phyloP scores from a whole-genome alignment of 495 filamentous ascomycete genomes.

The Chaetomium cochliodes region DNA sequence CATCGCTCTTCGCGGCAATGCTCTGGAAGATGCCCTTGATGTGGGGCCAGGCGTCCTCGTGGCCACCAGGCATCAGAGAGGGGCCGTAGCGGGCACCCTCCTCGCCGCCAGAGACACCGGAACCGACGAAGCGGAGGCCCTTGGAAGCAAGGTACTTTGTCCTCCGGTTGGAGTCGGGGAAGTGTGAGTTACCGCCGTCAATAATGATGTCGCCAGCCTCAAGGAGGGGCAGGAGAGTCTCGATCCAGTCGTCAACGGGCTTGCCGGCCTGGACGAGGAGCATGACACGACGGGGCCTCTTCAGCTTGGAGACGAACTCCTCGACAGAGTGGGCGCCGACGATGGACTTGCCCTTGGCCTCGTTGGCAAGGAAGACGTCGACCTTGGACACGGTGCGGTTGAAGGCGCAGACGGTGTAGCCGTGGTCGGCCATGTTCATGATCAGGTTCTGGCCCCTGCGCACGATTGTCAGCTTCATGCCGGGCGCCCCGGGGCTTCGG shows the following conservation, averaged over 20 bases:
- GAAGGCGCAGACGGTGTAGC: slow-evolving; percentile 93
- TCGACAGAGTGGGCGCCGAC: slow-evolving; percentile 90
- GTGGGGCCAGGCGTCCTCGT: slow-evolving; percentile 96
- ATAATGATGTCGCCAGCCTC: slow-evolving; percentile 98
- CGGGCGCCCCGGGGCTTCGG: slow-evolving; percentile 12
- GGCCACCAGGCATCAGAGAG: slow-evolving; percentile 97
- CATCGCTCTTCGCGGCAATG: slow-evolving; percentile 94
- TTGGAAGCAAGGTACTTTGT: slow-evolving; percentile 79
- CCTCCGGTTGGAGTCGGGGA: slow-evolving; percentile 96
- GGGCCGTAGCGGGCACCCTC: slow-evolving; percentile 97
- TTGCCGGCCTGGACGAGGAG: slow-evolving; percentile 96
- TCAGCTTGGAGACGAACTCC: slow-evolving; percentile 93
- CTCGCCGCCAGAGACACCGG: slow-evolving; percentile 98
- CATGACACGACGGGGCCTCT: slow-evolving; percentile 95
- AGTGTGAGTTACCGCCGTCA: slow-evolving; percentile 98
- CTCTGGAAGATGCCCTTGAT: slow-evolving; percentile 99
- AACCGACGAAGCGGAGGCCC: slow-evolving; percentile 93
- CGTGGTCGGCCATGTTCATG: slow-evolving; percentile 94
- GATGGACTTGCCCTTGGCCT: slow-evolving; percentile 92
- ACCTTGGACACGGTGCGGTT: slow-evolving; percentile 98
- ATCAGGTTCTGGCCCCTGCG: slow-evolving; percentile 84
- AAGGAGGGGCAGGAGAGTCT: slow-evolving; percentile 83
- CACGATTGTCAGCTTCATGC: slow-evolving; percentile 12
- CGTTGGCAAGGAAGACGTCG: slow-evolving; percentile 88
- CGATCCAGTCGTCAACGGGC: slow-evolving; percentile 98